Conservation (phyloP, 148 eudicot species). For the Amaranthus palmeri region DNA sequence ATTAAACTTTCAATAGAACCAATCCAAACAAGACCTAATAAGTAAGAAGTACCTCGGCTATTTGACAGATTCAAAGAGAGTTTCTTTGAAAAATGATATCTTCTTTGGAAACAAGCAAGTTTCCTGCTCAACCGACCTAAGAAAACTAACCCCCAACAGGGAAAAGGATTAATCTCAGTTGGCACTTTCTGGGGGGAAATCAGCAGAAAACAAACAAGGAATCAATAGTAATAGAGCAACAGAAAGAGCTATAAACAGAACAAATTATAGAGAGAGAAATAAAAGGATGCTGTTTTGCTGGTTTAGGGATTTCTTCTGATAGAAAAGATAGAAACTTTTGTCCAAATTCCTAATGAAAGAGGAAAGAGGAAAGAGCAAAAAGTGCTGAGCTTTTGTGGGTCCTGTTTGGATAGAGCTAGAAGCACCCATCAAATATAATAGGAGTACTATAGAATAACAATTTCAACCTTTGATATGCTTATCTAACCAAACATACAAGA, state of each 20-base stretch:
- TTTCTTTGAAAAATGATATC: background rate
- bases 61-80: background rate
- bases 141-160: background rate
- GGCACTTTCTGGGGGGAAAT: background rate
- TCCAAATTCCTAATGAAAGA: background rate
- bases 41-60: slow-evolving; percentile 3
- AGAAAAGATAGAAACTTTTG: slow-evolving; percentile 9
- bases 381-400: slow-evolving; percentile 27
- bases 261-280: slow-evolving; percentile 3
- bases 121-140: background rate
- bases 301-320: slow-evolving; percentile 8
- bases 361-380: slow-evolving; percentile 16
- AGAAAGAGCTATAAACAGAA: background rate
- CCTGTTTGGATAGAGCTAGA: slow-evolving; percentile 23
- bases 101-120: background rate
- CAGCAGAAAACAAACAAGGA: background rate
- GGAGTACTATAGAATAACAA: background rate
- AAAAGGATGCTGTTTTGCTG: background rate
- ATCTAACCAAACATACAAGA: slow-evolving; percentile 6
- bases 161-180: background rate
- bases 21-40: background rate
- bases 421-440: slow-evolving; percentile 7
- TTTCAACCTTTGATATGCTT: slow-evolving; percentile 12
- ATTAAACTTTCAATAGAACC: background rate
- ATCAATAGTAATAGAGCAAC: background rate